phyloP scores from a whole-genome alignment of 306 rosid genomes.

The Malus fusca region DNA sequence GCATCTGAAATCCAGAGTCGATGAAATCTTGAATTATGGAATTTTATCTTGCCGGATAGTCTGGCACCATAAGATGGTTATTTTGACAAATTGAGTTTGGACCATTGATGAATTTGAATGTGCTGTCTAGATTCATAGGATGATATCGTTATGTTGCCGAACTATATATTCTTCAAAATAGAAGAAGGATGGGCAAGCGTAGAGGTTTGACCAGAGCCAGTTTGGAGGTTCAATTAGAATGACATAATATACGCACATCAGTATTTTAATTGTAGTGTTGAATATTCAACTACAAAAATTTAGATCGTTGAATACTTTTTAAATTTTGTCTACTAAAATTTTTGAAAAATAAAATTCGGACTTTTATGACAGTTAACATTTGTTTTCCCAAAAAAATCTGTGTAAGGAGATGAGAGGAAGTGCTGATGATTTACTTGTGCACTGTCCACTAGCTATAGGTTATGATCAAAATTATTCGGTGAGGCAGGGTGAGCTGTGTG shows the following conservation, averaged over 20 bases:
- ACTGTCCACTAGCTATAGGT: neutral
- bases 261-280: neutral
- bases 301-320: neutral
- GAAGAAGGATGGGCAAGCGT: neutral
- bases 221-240: neutral
- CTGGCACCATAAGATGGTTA: neutral
- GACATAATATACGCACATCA: neutral
- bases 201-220: neutral
- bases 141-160: neutral
- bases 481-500: neutral
- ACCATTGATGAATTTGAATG: neutral
- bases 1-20: neutral
- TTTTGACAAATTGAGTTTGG: neutral
- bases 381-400: neutral
- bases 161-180: neutral
- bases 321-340: too few species aligned
- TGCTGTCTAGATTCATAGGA: neutral
- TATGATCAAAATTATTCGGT: neutral
- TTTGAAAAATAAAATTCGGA: neutral
- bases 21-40: neutral
- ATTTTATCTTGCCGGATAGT: neutral
- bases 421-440: neutral
- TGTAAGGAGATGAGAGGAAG: neutral
- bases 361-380: neutral
- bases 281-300: neutral